These are phyloP conservation scores for Rhodosporidiobolus odoratus DNA, from an alignment of 768 basidiomycete species.

Conservation along the genomic window DNA sequence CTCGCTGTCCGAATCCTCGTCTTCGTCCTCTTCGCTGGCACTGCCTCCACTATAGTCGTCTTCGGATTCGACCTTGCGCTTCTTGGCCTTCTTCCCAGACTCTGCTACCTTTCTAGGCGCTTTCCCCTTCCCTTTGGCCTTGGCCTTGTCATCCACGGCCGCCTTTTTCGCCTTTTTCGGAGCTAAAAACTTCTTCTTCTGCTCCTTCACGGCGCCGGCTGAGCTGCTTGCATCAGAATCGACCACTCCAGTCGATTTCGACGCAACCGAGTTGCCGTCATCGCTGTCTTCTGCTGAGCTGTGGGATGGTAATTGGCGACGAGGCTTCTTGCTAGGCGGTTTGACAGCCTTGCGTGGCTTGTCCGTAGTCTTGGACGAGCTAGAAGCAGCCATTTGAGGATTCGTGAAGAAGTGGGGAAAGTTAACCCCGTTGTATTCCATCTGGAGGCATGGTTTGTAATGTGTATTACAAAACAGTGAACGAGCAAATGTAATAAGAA, in stretches of 20 bases:
- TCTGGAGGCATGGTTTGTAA: too few relatives aligned
- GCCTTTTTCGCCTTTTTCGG: too few relatives aligned
- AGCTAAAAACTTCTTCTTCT: too few relatives aligned
- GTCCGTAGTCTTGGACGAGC: neutral
- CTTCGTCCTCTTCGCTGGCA: constrained; percentile 28
- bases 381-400: neutral
- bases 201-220: too few relatives aligned
- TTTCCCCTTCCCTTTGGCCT: too few relatives aligned
- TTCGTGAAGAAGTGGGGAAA: neutral
- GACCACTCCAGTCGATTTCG: too few relatives aligned
- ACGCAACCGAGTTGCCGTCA: neutral
- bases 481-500: too few relatives aligned
- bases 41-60: constrained; percentile 10
- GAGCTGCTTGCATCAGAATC: too few relatives aligned
- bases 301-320: neutral
- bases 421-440: too few relatives aligned
- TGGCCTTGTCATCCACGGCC: too few relatives aligned
- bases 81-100: constrained; percentile 14
- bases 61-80: constrained; percentile 29
- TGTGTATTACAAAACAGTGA: too few relatives aligned
- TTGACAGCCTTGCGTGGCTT: neutral
- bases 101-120: neutral
- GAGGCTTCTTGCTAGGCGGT: constrained; percentile 17
- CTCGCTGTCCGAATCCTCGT: constrained; percentile 26
- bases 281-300: neutral